Evolutionary conservation across 805 yeast genomes (phyloP), one percentile per base, ranked within the genome.

Genomic region (Saccharomycopsis malanga): DNA sequence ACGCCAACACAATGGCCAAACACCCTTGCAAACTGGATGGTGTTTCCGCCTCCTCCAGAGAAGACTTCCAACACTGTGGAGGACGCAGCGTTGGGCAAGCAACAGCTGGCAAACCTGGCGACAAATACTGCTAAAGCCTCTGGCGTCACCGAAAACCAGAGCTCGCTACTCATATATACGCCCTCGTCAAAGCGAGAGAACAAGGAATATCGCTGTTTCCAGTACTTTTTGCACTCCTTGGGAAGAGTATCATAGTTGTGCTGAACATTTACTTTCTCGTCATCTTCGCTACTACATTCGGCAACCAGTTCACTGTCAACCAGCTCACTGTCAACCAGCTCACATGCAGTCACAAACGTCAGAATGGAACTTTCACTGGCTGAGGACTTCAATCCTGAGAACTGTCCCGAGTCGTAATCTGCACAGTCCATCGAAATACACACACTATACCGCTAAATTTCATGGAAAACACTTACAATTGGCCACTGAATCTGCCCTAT

Each of bases 141-240:
- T 0, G 95, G 89, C 0, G 98, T 89, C 4, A 87, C 95, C 47
- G 91, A 81, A 61, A 71, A 89, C 93, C 95, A 85, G 43, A 87
- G 69, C 58, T 83, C 93, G 14, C 74, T 67, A 1, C 83, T 82
- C 67, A 89, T 68, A 45, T 70, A 69, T 1, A 87, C 71, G 0
- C 93, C 91, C 4, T 77, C 73, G 57, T 85, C 87, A 54, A 71
- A 83, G 53, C 64, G 68, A 4, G 77, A 66, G 59, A 88, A 88
- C 7, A 88, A 59, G 14, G 60, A 58, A 53, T 76, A 72, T n/a
- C 95, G 63, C 36, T 73, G 71, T 20, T 61, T 61, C 88, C 89
- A 86, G 61, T 73, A 81, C 58, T 79, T 79, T 46, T 62, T 62
- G 48, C 71, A 57, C 0, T 64, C 60, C 1, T 46, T 39, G 1